A percentile compares a stretch with the other conserved stretches of the same genome.
Evolutionary conservation across 164 flowering plant species (phyloP).

Genomic region (Malania oleifera): DNA sequence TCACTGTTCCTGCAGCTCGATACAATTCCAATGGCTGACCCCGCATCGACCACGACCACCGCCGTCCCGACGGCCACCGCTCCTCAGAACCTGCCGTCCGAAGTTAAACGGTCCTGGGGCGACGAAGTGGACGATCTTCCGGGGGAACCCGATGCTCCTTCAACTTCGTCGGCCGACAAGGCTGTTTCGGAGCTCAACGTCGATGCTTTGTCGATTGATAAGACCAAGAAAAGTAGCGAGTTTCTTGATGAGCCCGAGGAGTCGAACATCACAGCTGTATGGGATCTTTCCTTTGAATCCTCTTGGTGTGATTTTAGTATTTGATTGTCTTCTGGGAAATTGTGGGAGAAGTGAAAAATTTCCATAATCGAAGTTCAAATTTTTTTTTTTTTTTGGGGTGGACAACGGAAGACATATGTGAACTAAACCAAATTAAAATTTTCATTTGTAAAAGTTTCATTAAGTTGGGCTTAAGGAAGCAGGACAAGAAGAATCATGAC

Average conservation of each 20-base stretch:
- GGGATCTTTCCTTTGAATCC: constrained; percentile 3
- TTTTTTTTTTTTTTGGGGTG: too few relatives aligned
- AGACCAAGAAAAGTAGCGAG: constrained; percentile 13
- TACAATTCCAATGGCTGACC: background rate
- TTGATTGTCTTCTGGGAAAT: background rate
- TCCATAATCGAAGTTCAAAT: too few relatives aligned
- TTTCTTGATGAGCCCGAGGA: constrained; percentile 66
- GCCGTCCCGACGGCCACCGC: background rate
- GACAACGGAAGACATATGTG: too few relatives aligned
- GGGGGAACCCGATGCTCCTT: constrained; percentile 7
- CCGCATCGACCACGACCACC: background rate
- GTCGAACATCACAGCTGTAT: constrained; percentile 53
- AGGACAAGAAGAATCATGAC: too few relatives aligned
- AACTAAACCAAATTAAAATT: too few relatives aligned
- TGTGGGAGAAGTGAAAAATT: background rate
- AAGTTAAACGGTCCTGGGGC: constrained; percentile 14
- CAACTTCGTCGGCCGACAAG: constrained; percentile 2
- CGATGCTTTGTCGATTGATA: constrained; percentile 27
- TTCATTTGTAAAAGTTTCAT: background rate
- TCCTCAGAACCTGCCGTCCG: background rate
- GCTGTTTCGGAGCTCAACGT: constrained; percentile 11
- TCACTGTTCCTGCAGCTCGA: too few relatives aligned
- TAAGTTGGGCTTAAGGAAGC: too few relatives aligned
- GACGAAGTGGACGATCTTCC: constrained; percentile 17
- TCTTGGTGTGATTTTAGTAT: background rate